Evolutionary conservation across 2,329 filamentous ascomycete genomes (phyloP), one percentile per base, ranked within the genome.

Genomic region (Emmonsia crescens): DNA sequence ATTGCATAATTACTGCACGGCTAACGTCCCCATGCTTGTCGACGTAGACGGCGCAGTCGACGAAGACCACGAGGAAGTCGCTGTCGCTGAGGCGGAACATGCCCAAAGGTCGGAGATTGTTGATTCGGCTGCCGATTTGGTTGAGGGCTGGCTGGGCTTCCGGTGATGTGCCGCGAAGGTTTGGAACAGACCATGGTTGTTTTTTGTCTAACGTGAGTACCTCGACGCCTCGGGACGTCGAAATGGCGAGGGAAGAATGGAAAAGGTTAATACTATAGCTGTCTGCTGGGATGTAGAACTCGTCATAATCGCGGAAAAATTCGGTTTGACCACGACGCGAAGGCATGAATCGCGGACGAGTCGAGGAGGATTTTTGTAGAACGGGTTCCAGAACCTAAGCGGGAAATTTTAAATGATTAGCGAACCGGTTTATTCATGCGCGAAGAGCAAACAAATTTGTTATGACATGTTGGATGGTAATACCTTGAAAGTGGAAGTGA

Each of bases 11-110:
- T 62, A 97, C 90, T 33, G 88, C 91, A 54, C 95, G 88, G 46
- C 87, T 93, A 33, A 99, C 91, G 64, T 99, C 94, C 66, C 94
- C 94, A 74, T 97, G 91, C 76, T 97, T 96, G 79, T 99, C 95
- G 71, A 97, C 89, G 71, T 97, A 99, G 9, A 99, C 92, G 21
- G 92, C 94, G 68, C 93, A 97, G 74, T 96, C 91, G 75, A 95
- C 89, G 74, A 97, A 99, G 44, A 89, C 90, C 57, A 96, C 85
- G 31, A 99, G 79, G 76, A 97, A 99, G 73, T 96, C 94, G 61
- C 89, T 88, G 63, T 95, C 89, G 66, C 89, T 92, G 60, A 99
- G 85, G 48, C 92, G 86, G 81, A 99, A 96, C 94, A 99, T 99
- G 68, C 92, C 92, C 12, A 99, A 80, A 0, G 94, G 93, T 61